Percentiles rank a stretch among this genome's conserved stretches.
Evolutionary conservation across 1,284 basidiomycete genomes (phyloP).

Genomic region (Fereydounia khargensis): DNA sequence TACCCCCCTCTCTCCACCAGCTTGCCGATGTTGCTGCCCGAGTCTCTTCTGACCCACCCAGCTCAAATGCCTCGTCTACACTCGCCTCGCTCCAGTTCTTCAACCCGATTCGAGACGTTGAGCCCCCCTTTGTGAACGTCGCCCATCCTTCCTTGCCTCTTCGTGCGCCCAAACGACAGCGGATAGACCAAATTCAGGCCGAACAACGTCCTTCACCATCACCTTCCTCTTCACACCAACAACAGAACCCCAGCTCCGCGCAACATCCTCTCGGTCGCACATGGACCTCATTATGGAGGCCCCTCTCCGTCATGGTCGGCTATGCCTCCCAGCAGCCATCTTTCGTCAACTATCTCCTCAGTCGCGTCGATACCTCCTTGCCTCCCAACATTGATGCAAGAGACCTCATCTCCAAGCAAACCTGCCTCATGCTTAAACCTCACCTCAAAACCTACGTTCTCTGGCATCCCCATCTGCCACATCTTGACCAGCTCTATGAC

Average conservation of each 20-base stretch:
- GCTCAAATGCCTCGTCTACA: conserved; percentile 15
- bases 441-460: conserved; percentile 21
- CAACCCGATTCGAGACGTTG: conserved; percentile 12
- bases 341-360: conserved; percentile 24
- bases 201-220: no score
- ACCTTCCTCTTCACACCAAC: no score
- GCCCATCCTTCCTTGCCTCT: conserved; percentile 1
- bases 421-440: conserved; percentile 17
- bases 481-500: conserved; percentile 10
- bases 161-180: background rate
- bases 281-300: conserved; percentile 37
- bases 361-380: conserved; percentile 13
- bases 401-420: conserved; percentile 17
- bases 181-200: no score
- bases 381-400: conserved; percentile 14
- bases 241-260: conserved; percentile 1
- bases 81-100: conserved; percentile 33
- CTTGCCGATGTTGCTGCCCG: conserved; percentile 28
- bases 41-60: conserved; percentile 11
- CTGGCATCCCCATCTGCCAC: conserved; percentile 33
- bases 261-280: conserved; percentile 26
- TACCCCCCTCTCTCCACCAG: conserved; percentile 22
- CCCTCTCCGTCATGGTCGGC: conserved; percentile 30
- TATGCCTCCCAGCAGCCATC: conserved; percentile 29
- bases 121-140: conserved; percentile 8